A percentile compares a stretch with the other conserved stretches of the same genome.
These are phyloP conservation scores for Elsinoe australis DNA, from an alignment of 2,329 filamentous ascomycete genomes.

Conservation along the genomic window DNA sequence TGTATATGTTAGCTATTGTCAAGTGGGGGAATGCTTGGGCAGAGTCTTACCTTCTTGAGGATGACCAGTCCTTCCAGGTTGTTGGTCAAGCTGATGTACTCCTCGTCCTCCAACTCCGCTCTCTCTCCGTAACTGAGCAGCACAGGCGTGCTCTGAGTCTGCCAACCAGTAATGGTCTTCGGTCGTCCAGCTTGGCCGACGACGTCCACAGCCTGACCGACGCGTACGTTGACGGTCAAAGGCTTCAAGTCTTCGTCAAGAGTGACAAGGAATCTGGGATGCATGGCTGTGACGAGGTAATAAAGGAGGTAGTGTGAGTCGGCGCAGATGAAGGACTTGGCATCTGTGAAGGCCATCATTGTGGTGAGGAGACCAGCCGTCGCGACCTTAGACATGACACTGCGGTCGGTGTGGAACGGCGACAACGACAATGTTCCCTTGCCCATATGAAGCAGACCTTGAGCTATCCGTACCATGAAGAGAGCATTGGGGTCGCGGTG, in stretches of 20 bases:
- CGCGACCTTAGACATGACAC: constrained; percentile 86
- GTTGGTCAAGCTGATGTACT: constrained; percentile 87
- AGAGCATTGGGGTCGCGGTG: constrained; percentile 91
- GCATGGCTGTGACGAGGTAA: constrained; percentile 93
- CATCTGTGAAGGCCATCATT: constrained; percentile 87
- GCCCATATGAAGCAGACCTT: constrained; percentile 96
- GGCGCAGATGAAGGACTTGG: constrained; percentile 71
- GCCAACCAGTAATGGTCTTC: constrained; percentile 99
- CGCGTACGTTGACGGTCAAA: constrained; percentile 88
- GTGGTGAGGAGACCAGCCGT: constrained; percentile 84
- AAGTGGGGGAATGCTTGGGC: not conserved
- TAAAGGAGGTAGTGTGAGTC: constrained; percentile 90
- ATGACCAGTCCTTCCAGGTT: constrained; percentile 93
- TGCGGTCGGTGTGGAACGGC: constrained; percentile 98
- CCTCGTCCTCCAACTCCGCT: constrained; percentile 93
- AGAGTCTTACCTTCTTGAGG: constrained; percentile 73
- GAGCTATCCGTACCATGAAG: constrained; percentile 98
- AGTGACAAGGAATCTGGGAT: constrained; percentile 91
- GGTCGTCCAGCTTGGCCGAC: constrained; percentile 94
- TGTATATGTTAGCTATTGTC: not conserved
- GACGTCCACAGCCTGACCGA: constrained; percentile 96
- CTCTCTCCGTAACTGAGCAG: constrained; percentile 89
- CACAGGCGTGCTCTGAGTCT: constrained; percentile 98
- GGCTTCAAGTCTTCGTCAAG: constrained; percentile 92
- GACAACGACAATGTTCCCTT: constrained; percentile 94